Evolutionary conservation across 345 rosid genomes (phyloP).

Genomic region (Arabidopsis suecica): DNA sequence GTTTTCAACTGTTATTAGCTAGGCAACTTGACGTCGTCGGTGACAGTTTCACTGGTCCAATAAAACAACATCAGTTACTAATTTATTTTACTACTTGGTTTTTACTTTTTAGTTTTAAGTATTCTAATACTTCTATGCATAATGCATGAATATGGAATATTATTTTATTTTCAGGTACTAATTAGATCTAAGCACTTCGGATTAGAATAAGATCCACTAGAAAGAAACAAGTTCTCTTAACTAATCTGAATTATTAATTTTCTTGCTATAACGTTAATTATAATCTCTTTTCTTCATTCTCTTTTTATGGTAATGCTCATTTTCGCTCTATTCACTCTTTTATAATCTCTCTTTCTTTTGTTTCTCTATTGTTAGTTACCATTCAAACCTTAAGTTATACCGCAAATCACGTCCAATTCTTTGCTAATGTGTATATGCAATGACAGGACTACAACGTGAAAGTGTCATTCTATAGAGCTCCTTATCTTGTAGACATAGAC

Average conservation of each 20-base stretch:
- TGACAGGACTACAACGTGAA: slow-evolving; percentile 77
- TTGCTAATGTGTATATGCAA: not conserved
- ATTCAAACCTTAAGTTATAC: not conserved
- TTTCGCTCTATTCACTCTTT: too few species aligned
- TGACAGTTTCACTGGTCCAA: slow-evolving; percentile 26
- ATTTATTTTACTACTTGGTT: not conserved
- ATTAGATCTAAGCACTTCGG: not conserved
- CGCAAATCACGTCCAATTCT: not conserved
- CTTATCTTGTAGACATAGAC: slow-evolving; percentile 87
- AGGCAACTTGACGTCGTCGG: slow-evolving; percentile 46
- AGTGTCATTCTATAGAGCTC: slow-evolving; percentile 75
- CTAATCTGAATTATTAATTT: not conserved
- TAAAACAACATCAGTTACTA: slow-evolving; percentile 18
- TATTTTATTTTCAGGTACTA: not conserved
- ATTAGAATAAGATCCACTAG: slow-evolving; percentile 1
- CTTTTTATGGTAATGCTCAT: too few species aligned
- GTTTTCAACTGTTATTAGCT: slow-evolving; percentile 20
- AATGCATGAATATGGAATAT: not conserved
- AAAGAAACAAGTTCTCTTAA: not conserved
- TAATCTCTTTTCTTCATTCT: too few species aligned
- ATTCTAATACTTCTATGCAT: not conserved
- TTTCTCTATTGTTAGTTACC: not conserved
- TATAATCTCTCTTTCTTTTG: too few species aligned
- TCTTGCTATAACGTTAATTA: too few species aligned
- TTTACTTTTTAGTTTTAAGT: not conserved